Evolutionary conservation across 169 alveolate genomes (phyloP), one percentile per base, ranked within the genome.

Genomic region (Besnoitia besnoiti): DNA sequence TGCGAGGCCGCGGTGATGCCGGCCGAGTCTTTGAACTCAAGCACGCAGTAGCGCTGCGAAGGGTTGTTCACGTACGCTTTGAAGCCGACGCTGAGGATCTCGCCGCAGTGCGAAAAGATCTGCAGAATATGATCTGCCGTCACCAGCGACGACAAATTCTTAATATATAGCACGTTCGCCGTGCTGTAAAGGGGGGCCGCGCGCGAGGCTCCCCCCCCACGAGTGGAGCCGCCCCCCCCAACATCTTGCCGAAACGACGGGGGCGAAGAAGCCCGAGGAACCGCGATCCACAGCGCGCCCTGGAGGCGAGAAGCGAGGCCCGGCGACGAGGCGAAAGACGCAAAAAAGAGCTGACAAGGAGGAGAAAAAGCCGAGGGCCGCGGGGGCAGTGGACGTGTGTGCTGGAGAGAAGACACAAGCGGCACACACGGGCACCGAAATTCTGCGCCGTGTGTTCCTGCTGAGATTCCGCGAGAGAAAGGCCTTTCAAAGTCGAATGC

Each of bases 1-100:
- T 85, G 90, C 19, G 90, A 85, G 27, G 90, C 90, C 2, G 90
- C 90, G 1, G 90, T 85, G 16, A 85, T 40, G n/a, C 90, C 90
- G 0, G 90, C 90, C 19, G 77, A 47, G 80, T 85, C 90, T 39
- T 16, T 10, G 39, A 85, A 85, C 80, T 85, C 90, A 1, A 85
- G 55, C 5, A 46, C 90, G 90, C 90, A 85, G 40, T 85, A 85
- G n/a, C 90, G 90, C 33, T 62, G 77, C 27, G 76, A 39, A 0
- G 90, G 80, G 42, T 67, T 67, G 80, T 67, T 67, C 24, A 16
- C 10, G 80, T 67, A 67, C 21, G 80, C 80, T 44, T 85, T 85
- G 42, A 85, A 85, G 76, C 44, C 90, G 39, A 85, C 49, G 42
- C 42, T 61, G 14, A 85, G 80, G 16, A 85, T 39, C 46, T 85